A percentile compares a stretch with the other conserved stretches of the same genome.
phyloP scores from a whole-genome alignment of 2,329 filamentous ascomycete genomes.

The Botrytis tulipae region DNA sequence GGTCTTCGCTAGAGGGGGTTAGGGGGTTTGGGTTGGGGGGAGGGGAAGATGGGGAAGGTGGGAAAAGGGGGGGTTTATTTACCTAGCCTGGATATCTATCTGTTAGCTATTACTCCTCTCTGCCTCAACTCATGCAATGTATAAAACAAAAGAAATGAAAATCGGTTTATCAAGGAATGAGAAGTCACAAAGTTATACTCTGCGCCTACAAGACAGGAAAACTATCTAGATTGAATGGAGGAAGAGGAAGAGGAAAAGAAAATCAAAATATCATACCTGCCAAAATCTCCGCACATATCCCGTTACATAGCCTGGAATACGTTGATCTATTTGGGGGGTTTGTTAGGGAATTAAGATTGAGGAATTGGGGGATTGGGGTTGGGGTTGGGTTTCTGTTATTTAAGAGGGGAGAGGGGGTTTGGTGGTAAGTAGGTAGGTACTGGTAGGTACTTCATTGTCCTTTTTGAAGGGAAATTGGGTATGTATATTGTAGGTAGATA shows the following conservation, averaged over 20 bases:
- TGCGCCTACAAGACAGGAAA: too few relatives aligned
- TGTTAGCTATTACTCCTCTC: slow-evolving; percentile 16
- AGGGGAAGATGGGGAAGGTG: too few relatives aligned
- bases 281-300: slow-evolving; percentile 96
- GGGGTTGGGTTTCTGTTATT: not conserved
- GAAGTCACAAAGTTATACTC: not conserved
- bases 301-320: slow-evolving; percentile 84
- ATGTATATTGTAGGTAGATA: not conserved
- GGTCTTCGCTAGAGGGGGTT: slow-evolving; percentile 68
- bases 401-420: not conserved
- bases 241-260: too few relatives aligned
- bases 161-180: not conserved
- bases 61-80: slow-evolving; percentile 20
- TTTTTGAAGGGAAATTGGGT: not conserved
- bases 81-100: slow-evolving; percentile 38
- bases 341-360: not conserved
- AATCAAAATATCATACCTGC: slow-evolving; percentile 66
- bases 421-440: not conserved
- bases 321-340: slow-evolving; percentile 59
- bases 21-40: slow-evolving; percentile 16
- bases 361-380: not conserved
- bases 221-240: too few relatives aligned
- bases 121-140: not conserved
- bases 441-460: not conserved
- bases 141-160: not conserved